Evolutionary conservation across 1,139 yeast genomes (phyloP), one percentile per base, ranked within the genome.

Genomic region (Hanseniaspora gamundiae): DNA sequence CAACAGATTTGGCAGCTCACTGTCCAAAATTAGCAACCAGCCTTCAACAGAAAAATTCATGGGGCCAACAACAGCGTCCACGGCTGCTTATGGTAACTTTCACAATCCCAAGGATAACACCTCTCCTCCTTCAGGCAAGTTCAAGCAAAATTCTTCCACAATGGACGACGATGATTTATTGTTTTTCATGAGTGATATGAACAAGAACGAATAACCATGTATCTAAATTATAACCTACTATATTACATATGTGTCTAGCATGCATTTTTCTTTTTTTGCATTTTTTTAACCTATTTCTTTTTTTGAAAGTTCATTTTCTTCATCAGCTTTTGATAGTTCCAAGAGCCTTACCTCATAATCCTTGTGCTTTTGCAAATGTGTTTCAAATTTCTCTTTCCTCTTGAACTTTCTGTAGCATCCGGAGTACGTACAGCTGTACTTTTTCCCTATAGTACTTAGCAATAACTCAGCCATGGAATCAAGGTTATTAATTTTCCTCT

Each of bases 161-260:
- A 80, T 76, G 35, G 86, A 80, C 39, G 93, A 83, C 49, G 94
- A 84, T 50, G 95, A 84, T 49, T 65, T 86, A 54, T 66, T 86
- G 46, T 86, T 86, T 61, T 81, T 93, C 27, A 84, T 86, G 94
- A 85, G 94, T 58, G 95, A 85, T 56, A 83, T 83, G 91, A 78
- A 80, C 48, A 35, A 27, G 14, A 35, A 20, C 3, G 17, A 27
- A 19, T 21, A 35, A 10, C 3, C 24, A 41, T 7, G 7, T 4
- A 21, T 16, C 20, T 28, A 20, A 10, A n/a, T n/a, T 26, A n/a
- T 29, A 19, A 4, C n/a, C n/a, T n/a, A n/a, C n/a, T n/a, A n/a
- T n/a, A n/a, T n/a, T n/a, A n/a, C n/a, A n/a, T n/a, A n/a, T n/a
- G n/a, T n/a, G n/a, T n/a, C n/a, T 8, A 40, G n/a, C 14, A 28